Evolutionary conservation across 1,284 basidiomycete genomes (phyloP).

Genomic region (Trametes polyzona): DNA sequence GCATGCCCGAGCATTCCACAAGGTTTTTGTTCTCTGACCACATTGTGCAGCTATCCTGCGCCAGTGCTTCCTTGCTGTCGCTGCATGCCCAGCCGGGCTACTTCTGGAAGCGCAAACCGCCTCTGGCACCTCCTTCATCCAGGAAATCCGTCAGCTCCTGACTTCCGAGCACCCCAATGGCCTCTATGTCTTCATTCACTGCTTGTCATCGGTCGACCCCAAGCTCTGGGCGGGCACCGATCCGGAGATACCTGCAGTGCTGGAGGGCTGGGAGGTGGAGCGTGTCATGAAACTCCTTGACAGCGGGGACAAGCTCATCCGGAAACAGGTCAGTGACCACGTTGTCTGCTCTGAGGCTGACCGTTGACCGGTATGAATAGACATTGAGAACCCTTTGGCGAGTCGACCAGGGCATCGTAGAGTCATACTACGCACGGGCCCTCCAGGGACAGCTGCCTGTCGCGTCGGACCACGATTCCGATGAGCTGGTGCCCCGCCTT

Average conservation of each 20-base stretch:
- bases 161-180: conserved; percentile 60
- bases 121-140: conserved; percentile 42
- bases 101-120: conserved; percentile 34
- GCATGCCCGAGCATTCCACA: background rate
- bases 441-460: conserved; percentile 43
- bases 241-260: conserved; percentile 48
- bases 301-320: conserved; percentile 59
- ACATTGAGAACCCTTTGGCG: conserved; percentile 56
- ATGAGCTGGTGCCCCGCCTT: conserved; percentile 47
- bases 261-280: conserved; percentile 73
- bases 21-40: background rate
- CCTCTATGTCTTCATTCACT: conserved; percentile 65
- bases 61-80: conserved; percentile 54
- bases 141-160: conserved; percentile 58
- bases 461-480: conserved; percentile 39
- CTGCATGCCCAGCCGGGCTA: conserved; percentile 35
- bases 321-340: conserved; percentile 50
- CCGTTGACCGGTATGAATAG: conserved; percentile 39
- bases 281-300: conserved; percentile 66
- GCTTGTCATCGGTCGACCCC: conserved; percentile 60
- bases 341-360: background rate
- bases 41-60: conserved; percentile 31
- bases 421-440: conserved; percentile 54
- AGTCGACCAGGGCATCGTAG: conserved; percentile 61
- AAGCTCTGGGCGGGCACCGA: conserved; percentile 67